A percentile compares a stretch with the other conserved stretches of the same genome.
phyloP scores from a whole-genome alignment of 2,329 filamentous ascomycete genomes.

The Fusarium mangiferae region DNA sequence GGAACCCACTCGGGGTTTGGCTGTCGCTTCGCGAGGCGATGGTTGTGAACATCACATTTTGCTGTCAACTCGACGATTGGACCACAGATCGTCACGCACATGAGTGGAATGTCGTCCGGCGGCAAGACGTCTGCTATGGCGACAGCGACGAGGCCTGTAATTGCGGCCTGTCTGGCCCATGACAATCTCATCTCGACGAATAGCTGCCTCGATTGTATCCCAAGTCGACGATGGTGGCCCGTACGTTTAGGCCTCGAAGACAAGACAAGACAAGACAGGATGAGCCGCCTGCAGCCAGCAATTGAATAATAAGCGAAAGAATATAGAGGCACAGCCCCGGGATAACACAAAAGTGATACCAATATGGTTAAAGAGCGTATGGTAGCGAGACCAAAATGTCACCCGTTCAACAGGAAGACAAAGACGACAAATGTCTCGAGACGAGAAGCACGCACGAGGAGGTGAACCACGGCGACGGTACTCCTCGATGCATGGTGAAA shows the following conservation, averaged over 20 bases:
- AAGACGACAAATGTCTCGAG: constrained; percentile 22
- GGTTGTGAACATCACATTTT: constrained; percentile 47
- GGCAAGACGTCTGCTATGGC: constrained; percentile 47
- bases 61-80: constrained; percentile 56
- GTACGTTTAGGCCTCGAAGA: constrained; percentile 11
- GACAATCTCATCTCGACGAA: constrained; percentile 43
- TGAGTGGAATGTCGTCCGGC: constrained; percentile 51
- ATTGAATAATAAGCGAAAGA: constrained; percentile 19
- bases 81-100: constrained; percentile 55
- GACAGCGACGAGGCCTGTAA: constrained; percentile 46
- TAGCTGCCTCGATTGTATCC: background rate
- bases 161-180: constrained; percentile 40
- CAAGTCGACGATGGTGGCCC: constrained; percentile 21
- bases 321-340: constrained; percentile 18
- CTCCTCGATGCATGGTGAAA: constrained; percentile 28
- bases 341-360: constrained; percentile 28
- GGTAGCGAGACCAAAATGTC: constrained; percentile 11
- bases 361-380: constrained; percentile 27
- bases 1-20: constrained; percentile 31
- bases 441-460: constrained; percentile 9
- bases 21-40: constrained; percentile 44
- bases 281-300: constrained; percentile 12
- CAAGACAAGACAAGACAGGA: constrained; percentile 10
- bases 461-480: constrained; percentile 4
- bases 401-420: constrained; percentile 24